Evolutionary conservation across 768 basidiomycete species (phyloP).

Genomic region (Scleroderma bovista): DNA sequence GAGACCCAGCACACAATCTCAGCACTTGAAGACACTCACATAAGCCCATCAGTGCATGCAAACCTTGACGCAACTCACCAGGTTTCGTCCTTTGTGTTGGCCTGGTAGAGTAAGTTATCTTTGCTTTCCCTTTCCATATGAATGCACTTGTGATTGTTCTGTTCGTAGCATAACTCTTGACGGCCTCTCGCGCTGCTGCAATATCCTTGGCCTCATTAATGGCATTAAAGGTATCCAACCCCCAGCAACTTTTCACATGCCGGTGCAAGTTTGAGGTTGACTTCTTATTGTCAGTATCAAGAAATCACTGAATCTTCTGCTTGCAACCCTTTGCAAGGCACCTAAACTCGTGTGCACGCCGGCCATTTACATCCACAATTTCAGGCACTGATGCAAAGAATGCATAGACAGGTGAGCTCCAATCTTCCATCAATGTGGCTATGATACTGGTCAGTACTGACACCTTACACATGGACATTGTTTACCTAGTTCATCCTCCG

Average conservation of each 20-base stretch:
- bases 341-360: conserved; percentile 19
- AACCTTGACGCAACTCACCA: too few relatives aligned
- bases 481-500: too few relatives aligned
- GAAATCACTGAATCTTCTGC: conserved; percentile 12
- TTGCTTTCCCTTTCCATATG: conserved; percentile 2
- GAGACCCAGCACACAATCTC: conserved; percentile 21
- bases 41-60: neutral
- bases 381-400: neutral
- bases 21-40: conserved; percentile 12
- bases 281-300: conserved; percentile 18
- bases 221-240: neutral
- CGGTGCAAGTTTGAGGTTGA: conserved; percentile 25
- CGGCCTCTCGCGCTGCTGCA: neutral
- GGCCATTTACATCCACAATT: too few relatives aligned
- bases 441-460: too few relatives aligned
- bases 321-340: conserved; percentile 20
- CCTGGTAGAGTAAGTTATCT: conserved; percentile 15
- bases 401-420: conserved; percentile 1
- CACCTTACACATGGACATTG: too few relatives aligned
- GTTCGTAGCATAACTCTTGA: conserved; percentile 12
- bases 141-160: neutral
- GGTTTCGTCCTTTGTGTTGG: conserved; percentile 14
- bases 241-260: neutral
- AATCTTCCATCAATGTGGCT: neutral
- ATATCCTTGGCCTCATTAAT: neutral